Evolutionary conservation across 1,139 yeast species (phyloP), one percentile per base, ranked within the genome.

Genomic region (Yamadazyma diospyri): DNA sequence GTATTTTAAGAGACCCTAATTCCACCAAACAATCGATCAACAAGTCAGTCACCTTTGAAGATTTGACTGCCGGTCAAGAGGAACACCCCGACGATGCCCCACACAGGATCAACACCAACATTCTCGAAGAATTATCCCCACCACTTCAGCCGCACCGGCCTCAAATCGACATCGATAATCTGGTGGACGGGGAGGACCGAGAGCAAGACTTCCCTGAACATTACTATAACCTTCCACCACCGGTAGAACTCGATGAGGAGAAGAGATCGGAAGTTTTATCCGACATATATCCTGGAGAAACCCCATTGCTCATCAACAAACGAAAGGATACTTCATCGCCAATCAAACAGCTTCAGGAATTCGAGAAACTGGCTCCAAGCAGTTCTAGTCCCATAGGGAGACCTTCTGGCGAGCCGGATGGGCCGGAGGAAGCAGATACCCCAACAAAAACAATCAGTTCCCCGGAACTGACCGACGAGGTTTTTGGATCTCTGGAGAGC

Each of bases 1-100:
- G 49, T 30, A 45, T 45, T n/a, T 28, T 45, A 13, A 33, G 43
- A 20, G 48, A 44, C 28, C 34, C 36, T 11, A 36, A 36, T 32
- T 45, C 50, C 1, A 42, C 47, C 8, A 43, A 43, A 31, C 48
- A 37, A 32, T 43, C 38, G 40, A 48, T 45, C 16, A 55, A 54
- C 32, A 64, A 67, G 46, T 57, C 66, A 26, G 72, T 67, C 15
- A 64, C 69, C 3, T 67, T 67, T 44, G 71, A 65, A 37, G 58
- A 61, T 41, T 47, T 66, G 34, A 57, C 56, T 4, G 58, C 55
- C n/a, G 33, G 61, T 35, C 58, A 54, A 23, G 46, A 54, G n/a
- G 61, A 55, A 27, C 54, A 46, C 21, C 40, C 33, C 10, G 39
- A 33, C 14, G 33, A 41, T 5, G 16, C 15, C 10, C 4, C 25